phyloP scores from a whole-genome alignment of 2,329 filamentous ascomycete species.

The Paraphoma chrysanthemicola region DNA sequence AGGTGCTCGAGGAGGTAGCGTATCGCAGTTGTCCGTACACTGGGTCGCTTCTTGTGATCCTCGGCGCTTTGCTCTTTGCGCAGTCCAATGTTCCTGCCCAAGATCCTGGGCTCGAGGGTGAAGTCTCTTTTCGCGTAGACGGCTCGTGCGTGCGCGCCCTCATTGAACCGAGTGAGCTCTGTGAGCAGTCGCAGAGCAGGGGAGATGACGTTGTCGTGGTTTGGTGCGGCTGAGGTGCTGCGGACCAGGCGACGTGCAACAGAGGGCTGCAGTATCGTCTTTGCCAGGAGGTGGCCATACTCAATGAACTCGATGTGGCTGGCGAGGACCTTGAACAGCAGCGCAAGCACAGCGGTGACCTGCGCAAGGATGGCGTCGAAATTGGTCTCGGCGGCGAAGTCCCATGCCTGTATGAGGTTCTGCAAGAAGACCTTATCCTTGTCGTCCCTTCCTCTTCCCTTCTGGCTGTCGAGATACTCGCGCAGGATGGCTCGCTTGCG shows the following conservation, averaged over 20 bases:
- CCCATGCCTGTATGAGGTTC: constrained; percentile 89
- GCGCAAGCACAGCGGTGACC: constrained; percentile 78
- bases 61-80: constrained; percentile 63
- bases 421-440: constrained; percentile 70
- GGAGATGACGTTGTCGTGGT: constrained; percentile 87
- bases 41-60: constrained; percentile 71
- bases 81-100: constrained; percentile 83
- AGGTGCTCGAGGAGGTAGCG: constrained; percentile 81
- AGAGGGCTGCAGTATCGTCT: constrained; percentile 79
- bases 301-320: constrained; percentile 75
- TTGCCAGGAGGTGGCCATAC: constrained; percentile 79
- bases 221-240: constrained; percentile 79
- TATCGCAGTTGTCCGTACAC: constrained; percentile 82
- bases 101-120: constrained; percentile 72
- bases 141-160: constrained; percentile 77
- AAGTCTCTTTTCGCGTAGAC: constrained; percentile 80
- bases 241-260: constrained; percentile 82
- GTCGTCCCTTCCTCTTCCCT: constrained; percentile 57
- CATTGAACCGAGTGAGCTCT: constrained; percentile 86
- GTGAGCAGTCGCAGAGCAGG: constrained; percentile 85
- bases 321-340: constrained; percentile 81
- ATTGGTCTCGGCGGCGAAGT: constrained; percentile 78
- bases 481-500: constrained; percentile 66
- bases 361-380: constrained; percentile 83
- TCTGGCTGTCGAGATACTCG: constrained; percentile 71